phyloP scores from a whole-genome alignment of 129 eudicot species.

The Logfia minima region DNA sequence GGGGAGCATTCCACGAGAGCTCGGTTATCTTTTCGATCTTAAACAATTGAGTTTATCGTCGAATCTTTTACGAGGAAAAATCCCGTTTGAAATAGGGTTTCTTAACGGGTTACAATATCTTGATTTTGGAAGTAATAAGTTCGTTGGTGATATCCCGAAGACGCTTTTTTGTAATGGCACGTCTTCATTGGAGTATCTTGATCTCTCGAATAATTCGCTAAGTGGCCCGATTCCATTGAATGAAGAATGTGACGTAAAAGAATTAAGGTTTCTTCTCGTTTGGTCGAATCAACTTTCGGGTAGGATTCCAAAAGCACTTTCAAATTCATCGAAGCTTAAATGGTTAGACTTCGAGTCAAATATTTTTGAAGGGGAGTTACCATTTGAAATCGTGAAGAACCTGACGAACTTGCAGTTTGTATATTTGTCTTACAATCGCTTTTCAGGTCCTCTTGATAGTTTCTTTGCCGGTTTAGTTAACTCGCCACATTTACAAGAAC shows the following conservation, averaged over 20 bases:
- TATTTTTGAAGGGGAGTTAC: constrained; percentile 57
- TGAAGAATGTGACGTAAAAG: constrained; percentile 49
- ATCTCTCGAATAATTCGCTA: constrained; percentile 77
- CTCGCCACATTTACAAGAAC: constrained; percentile 70
- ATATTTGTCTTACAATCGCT: constrained; percentile 63
- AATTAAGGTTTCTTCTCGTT: constrained; percentile 58
- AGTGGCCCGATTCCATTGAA: constrained; percentile 57
- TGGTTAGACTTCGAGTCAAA: constrained; percentile 80
- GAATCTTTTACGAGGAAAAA: constrained; percentile 57
- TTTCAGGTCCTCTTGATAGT: constrained; percentile 57
- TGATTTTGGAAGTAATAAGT: constrained; percentile 67
- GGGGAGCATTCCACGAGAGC: constrained; percentile 63
- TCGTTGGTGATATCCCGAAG: constrained; percentile 59
- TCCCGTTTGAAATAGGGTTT: constrained; percentile 57
- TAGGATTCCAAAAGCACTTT: constrained; percentile 54
- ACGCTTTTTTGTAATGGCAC: constrained; percentile 68
- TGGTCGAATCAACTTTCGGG: constrained; percentile 78
- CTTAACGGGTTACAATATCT: constrained; percentile 56
- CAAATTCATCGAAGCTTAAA: constrained; percentile 65
- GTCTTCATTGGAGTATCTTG: constrained; percentile 62
- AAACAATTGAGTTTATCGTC: constrained; percentile 64
- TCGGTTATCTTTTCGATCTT: constrained; percentile 51
- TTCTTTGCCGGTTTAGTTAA: constrained; percentile 59
- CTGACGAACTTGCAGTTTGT: constrained; percentile 61
- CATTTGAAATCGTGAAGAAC: constrained; percentile 46